Conservation (phyloP, 23 red algal species). For the Gracilaria domingensis region DNA sequence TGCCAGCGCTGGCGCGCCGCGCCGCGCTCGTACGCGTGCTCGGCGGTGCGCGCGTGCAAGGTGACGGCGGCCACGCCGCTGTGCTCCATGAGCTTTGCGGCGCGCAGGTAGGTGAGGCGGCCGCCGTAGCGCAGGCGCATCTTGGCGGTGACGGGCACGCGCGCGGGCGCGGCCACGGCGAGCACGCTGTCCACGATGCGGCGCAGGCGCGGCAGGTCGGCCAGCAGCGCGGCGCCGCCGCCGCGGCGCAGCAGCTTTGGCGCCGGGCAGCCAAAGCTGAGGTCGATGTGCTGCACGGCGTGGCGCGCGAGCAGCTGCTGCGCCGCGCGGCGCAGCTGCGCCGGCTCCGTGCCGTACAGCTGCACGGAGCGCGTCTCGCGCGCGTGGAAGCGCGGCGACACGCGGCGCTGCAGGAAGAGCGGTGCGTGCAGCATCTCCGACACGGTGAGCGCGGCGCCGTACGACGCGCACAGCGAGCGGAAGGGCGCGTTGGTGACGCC, state of each 20-base stretch:
- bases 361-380: conserved; percentile 54
- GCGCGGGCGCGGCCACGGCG: not conserved
- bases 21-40: conserved; percentile 32
- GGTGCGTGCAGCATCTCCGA: conserved; percentile 75
- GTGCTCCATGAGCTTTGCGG: conserved; percentile 35
- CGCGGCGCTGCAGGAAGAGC: conserved; percentile 10
- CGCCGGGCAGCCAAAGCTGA: conserved; percentile 83
- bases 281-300: conserved; percentile 56
- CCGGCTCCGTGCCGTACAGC: conserved; percentile 58
- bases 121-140: conserved; percentile 49
- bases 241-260: conserved; percentile 69
- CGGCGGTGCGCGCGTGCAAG: conserved; percentile 69
- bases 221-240: conserved; percentile 71
- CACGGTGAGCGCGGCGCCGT: conserved; percentile 51
- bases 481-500: conserved; percentile 75
- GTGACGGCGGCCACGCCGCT: conserved; percentile 49
- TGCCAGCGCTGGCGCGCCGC: conserved; percentile 41
- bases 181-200: conserved; percentile 45
- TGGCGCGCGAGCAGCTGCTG: conserved; percentile 14
- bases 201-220: conserved; percentile 10
- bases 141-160: conserved; percentile 75
- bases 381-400: conserved; percentile 3
- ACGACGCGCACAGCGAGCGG: conserved; percentile 51
- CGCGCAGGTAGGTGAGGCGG: conserved; percentile 47
- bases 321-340: conserved; percentile 20